These are phyloP conservation scores for Arthrinium phaeospermum DNA, from an alignment of 2,329 filamentous ascomycete genomes.

Conservation along the genomic window DNA sequence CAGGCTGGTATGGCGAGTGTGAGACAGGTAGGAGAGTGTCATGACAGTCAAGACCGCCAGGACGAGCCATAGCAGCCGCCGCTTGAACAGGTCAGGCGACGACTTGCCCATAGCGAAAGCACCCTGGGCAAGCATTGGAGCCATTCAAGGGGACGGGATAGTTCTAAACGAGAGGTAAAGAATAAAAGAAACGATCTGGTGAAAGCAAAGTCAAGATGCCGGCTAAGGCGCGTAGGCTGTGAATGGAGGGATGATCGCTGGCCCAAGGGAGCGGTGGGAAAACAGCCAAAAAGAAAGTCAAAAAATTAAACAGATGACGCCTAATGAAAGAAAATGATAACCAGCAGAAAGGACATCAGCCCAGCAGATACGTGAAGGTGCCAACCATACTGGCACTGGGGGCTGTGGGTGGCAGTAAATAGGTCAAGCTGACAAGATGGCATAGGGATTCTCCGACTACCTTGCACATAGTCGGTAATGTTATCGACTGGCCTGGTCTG, in stretches of 20 bases:
- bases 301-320: neutral
- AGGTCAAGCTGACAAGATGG: neutral
- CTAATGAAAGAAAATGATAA: neutral
- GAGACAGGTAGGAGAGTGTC: neutral
- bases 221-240: neutral
- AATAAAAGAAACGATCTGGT: neutral
- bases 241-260: neutral
- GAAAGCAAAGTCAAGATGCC: neutral
- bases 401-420: neutral
- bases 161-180: neutral
- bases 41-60: neutral
- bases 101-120: neutral
- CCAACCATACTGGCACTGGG: neutral
- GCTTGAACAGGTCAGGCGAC: constrained; percentile 2
- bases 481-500: neutral
- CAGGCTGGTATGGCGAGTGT: neutral
- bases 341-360: neutral
- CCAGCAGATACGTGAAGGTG: neutral
- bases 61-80: neutral
- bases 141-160: neutral
- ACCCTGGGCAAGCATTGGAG: neutral
- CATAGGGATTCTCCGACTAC: neutral
- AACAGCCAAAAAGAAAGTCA: neutral
- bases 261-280: neutral
- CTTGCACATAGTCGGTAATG: neutral